phyloP scores from a whole-genome alignment of 2,329 filamentous ascomycete genomes.

The Purpureocillium lavendulum region DNA sequence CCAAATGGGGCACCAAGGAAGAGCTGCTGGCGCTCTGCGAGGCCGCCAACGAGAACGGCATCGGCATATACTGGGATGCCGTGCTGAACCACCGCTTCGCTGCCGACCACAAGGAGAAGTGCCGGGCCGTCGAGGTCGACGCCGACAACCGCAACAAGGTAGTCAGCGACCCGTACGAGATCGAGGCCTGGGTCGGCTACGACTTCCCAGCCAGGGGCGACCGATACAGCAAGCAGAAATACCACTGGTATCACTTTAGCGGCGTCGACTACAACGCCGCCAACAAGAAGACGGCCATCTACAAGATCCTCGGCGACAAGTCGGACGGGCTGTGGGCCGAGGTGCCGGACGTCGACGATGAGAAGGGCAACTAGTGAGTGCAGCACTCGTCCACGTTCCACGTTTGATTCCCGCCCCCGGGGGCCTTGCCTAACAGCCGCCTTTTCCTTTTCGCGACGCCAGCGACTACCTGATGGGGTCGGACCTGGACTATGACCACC shows the following conservation, averaged over 20 bases:
- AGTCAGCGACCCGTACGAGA: constrained; percentile 50
- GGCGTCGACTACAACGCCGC: constrained; percentile 60
- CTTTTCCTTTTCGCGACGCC: no score
- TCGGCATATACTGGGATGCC: constrained; percentile 63
- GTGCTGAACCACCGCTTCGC: constrained; percentile 71
- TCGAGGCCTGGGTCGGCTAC: constrained; percentile 63
- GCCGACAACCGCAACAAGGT: constrained; percentile 48
- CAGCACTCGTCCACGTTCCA: no score
- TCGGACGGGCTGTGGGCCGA: constrained; percentile 54
- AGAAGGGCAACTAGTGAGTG: constrained; percentile 53
- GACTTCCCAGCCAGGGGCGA: constrained; percentile 56
- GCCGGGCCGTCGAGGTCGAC: constrained; percentile 56
- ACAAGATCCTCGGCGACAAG: constrained; percentile 52
- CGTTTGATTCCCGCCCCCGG: no score
- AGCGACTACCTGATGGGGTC: constrained; percentile 66
- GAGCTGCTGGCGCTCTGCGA: constrained; percentile 48
- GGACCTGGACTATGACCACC: constrained; percentile 57
- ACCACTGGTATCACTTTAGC: constrained; percentile 62
- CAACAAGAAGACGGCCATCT: constrained; percentile 55
- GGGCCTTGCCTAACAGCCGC: no score
- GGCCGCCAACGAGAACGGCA: constrained; percentile 43
- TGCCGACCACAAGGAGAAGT: constrained; percentile 57
- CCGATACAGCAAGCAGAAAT: constrained; percentile 55
- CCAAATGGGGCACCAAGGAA: constrained; percentile 63
- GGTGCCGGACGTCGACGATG: constrained; percentile 45